phyloP scores from a whole-genome alignment of 495 filamentous ascomycete species.

The Talaromyces borbonicus region DNA sequence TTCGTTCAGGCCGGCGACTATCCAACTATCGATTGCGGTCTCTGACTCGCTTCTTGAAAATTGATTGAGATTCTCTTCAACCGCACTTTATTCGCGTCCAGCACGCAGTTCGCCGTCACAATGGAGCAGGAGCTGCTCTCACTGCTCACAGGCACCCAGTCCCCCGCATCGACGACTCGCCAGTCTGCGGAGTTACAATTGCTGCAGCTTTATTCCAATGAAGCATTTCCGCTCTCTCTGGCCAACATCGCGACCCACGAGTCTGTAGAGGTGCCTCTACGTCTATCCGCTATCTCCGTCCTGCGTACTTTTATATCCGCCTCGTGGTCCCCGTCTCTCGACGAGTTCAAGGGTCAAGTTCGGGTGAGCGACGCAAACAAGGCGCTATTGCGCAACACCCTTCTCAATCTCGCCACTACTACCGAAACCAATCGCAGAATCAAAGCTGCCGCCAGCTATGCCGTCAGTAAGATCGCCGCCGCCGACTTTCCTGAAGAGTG shows the following conservation, averaged over 20 bases:
- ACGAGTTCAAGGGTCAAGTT: conserved; percentile 57
- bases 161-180: conserved; percentile 54
- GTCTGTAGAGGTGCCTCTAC: conserved; percentile 57
- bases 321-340: conserved; percentile 62
- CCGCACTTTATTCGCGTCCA: no score
- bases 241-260: conserved; percentile 67
- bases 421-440: conserved; percentile 63
- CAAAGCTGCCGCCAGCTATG: conserved; percentile 73
- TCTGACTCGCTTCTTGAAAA: no score
- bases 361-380: conserved; percentile 57
- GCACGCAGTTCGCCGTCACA: conserved; percentile 14
- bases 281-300: conserved; percentile 73
- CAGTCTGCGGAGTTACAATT: conserved; percentile 74
- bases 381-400: conserved; percentile 52
- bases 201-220: conserved; percentile 50
- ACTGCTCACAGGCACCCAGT: conserved; percentile 72
- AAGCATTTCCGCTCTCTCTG: conserved; percentile 67
- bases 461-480: conserved; percentile 92
- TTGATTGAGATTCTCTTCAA: no score
- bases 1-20: no score
- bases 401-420: conserved; percentile 71
- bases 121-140: conserved; percentile 83
- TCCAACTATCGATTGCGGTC: no score
- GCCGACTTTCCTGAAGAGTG: conserved; percentile 91
- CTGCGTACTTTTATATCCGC: conserved; percentile 72